Percentiles rank a stretch among this genome's conserved stretches.
These are phyloP conservation scores for Acanthamoeba castellanii DNA, from an alignment of 208 protist genomes.

Conservation along the genomic window DNA sequence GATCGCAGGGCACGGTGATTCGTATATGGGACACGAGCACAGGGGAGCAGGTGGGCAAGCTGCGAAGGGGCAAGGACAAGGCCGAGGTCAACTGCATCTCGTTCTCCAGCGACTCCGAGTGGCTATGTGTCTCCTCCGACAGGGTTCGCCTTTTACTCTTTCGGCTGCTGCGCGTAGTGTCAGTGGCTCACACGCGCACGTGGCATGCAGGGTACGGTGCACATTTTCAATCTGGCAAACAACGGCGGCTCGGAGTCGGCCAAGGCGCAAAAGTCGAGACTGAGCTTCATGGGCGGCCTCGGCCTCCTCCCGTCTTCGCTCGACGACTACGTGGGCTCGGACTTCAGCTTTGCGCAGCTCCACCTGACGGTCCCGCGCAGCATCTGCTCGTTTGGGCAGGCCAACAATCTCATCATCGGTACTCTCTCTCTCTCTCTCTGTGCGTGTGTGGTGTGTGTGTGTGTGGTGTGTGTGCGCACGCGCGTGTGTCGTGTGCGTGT, in stretches of 20 bases:
- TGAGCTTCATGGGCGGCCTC: slow-evolving; percentile 56
- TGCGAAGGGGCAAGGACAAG: slow-evolving; percentile 91
- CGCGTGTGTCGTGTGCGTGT: too few relatives aligned
- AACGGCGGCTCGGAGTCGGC: neutral
- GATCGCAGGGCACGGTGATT: slow-evolving; percentile 91
- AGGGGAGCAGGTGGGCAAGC: slow-evolving; percentile 88
- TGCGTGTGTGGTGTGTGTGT: neutral
- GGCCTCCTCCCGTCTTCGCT: slow-evolving; percentile 36
- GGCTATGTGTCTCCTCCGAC: slow-evolving; percentile 87
- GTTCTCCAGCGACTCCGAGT: slow-evolving; percentile 87
- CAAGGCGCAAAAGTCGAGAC: slow-evolving; percentile 60
- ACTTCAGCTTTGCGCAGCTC: slow-evolving; percentile 73
- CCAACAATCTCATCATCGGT: slow-evolving; percentile 57
- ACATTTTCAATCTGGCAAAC: slow-evolving; percentile 93
- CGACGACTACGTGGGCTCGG: slow-evolving; percentile 59
- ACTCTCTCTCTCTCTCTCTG: neutral
- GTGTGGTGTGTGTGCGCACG: neutral
- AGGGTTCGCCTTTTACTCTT: slow-evolving; percentile 58
- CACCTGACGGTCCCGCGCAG: slow-evolving; percentile 25
- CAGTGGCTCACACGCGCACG: too few relatives aligned
- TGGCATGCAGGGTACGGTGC: slow-evolving; percentile 90
- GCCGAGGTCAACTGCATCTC: slow-evolving; percentile 88
- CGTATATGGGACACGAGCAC: slow-evolving; percentile 93
- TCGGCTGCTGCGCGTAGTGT: too few relatives aligned
- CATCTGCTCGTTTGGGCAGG: slow-evolving; percentile 69